These are phyloP conservation scores for Kuraishia hungarica DNA, from an alignment of 805 yeast species.

Conservation along the genomic window DNA sequence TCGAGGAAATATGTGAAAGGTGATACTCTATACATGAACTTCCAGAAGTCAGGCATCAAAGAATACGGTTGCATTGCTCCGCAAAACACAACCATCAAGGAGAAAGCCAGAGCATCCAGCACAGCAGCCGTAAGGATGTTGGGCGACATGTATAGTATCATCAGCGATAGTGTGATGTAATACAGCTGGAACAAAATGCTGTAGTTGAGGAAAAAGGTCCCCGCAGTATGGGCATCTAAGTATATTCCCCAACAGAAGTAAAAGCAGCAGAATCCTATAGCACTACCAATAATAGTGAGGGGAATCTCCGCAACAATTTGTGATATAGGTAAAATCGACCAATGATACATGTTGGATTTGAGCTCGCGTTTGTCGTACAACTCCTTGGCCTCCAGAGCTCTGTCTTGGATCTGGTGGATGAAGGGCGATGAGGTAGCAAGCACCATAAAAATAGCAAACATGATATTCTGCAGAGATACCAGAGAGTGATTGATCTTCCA, in stretches of 20 bases:
- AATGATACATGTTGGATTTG: conserved; percentile 64
- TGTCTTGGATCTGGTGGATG: conserved; percentile 56
- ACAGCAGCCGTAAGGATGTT: conserved; percentile 33
- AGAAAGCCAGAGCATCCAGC: conserved; percentile 28
- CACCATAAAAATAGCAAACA: conserved; percentile 44
- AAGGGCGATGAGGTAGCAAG: conserved; percentile 53
- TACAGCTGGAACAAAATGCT: conserved; percentile 22
- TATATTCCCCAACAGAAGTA: conserved; percentile 21
- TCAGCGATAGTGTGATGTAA: conserved; percentile 25
- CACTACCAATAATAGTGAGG: conserved; percentile 38
- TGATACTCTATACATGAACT: conserved; percentile 33
- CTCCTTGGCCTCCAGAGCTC: conserved; percentile 49
- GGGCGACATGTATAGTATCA: conserved; percentile 34
- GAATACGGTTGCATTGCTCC: conserved; percentile 34
- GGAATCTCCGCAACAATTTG: conserved; percentile 55
- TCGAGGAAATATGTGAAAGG: conserved; percentile 42
- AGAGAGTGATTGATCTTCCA: conserved; percentile 44
- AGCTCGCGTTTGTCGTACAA: conserved; percentile 64
- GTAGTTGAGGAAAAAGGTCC: conserved; percentile 24
- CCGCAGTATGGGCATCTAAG: conserved; percentile 22
- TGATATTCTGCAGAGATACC: conserved; percentile 49
- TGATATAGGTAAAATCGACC: conserved; percentile 50
- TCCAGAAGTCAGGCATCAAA: conserved; percentile 41
- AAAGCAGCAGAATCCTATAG: conserved; percentile 35
- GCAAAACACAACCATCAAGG: conserved; percentile 26